Evolutionary conservation across 1,139 yeast genomes (phyloP).

Genomic region (Meyerozyma carpophila): DNA sequence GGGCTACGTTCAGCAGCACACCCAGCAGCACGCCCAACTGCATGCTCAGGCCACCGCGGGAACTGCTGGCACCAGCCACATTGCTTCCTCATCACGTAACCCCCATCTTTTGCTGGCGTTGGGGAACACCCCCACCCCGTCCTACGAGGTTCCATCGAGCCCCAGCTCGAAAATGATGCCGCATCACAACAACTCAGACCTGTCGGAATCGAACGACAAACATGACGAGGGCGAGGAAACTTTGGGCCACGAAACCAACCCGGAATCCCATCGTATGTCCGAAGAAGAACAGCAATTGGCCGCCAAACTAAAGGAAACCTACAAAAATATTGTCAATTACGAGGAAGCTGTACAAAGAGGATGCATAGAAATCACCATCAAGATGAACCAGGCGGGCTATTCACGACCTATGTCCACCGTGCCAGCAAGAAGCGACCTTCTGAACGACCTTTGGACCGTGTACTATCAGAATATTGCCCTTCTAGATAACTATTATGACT

Average conservation of each 20-base stretch:
- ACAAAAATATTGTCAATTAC: conserved; percentile 59
- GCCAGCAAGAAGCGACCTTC: conserved; percentile 33
- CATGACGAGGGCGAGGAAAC: conserved; percentile 2
- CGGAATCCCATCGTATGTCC: conserved; percentile 24
- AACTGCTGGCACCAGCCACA: neutral
- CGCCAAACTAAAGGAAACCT: conserved; percentile 66
- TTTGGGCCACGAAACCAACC: conserved; percentile 4
- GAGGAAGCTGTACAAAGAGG: conserved; percentile 69
- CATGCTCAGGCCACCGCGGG: neutral
- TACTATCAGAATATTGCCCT: conserved; percentile 62
- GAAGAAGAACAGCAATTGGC: conserved; percentile 71
- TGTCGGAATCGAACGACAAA: conserved; percentile 32
- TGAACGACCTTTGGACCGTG: conserved; percentile 65
- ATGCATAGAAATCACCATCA: conserved; percentile 50
- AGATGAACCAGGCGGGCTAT: conserved; percentile 33
- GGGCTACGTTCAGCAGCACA: neutral
- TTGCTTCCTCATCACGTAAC: neutral
- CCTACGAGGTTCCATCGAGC: conserved; percentile 40
- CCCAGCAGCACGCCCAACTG: neutral
- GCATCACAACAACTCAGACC: conserved; percentile 34
- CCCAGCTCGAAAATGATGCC: conserved; percentile 28
- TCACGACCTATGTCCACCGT: neutral
- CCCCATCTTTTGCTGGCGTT: neutral
- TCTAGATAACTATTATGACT: conserved; percentile 66
- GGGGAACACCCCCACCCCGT: conserved; percentile 37